A percentile compares a stretch with the other conserved stretches of the same genome.
phyloP scores from a whole-genome alignment of 768 basidiomycete genomes.

The Clathrus columnatus region DNA sequence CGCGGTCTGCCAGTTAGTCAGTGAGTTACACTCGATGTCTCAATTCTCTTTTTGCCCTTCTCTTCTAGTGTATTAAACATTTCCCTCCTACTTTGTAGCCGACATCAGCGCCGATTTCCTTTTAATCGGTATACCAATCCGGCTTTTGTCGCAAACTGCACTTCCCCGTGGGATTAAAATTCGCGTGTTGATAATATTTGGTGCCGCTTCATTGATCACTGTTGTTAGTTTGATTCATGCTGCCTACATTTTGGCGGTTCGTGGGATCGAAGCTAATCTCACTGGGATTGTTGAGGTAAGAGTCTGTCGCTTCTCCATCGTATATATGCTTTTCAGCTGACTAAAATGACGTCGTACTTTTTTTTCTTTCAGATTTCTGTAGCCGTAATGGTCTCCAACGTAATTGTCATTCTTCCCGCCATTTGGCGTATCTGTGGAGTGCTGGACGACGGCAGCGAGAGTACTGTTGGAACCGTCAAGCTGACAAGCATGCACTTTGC shows the following conservation, averaged over 20 bases:
- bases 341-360: background rate
- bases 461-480: background rate
- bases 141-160: conserved; percentile 35
- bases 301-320: background rate
- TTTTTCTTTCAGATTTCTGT: conserved; percentile 22
- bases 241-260: conserved; percentile 26
- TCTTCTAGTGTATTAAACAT: conserved; percentile 5
- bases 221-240: conserved; percentile 37
- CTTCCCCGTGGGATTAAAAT: conserved; percentile 28
- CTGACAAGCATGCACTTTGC: background rate
- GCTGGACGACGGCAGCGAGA: background rate
- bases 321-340: background rate
- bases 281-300: conserved; percentile 37
- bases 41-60: background rate
- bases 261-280: conserved; percentile 7
- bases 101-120: conserved; percentile 38
- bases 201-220: conserved; percentile 43
- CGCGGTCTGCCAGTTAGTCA: conserved; percentile 42
- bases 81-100: conserved; percentile 23
- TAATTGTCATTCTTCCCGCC: conserved; percentile 31
- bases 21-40: conserved; percentile 26
- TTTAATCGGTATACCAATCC: conserved; percentile 37
- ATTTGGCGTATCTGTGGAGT: conserved; percentile 20
- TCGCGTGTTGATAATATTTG: conserved; percentile 43
- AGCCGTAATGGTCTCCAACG: conserved; percentile 34